Evolutionary conservation across 805 yeast genomes (phyloP).

Genomic region (Candida vartiovaarae): DNA sequence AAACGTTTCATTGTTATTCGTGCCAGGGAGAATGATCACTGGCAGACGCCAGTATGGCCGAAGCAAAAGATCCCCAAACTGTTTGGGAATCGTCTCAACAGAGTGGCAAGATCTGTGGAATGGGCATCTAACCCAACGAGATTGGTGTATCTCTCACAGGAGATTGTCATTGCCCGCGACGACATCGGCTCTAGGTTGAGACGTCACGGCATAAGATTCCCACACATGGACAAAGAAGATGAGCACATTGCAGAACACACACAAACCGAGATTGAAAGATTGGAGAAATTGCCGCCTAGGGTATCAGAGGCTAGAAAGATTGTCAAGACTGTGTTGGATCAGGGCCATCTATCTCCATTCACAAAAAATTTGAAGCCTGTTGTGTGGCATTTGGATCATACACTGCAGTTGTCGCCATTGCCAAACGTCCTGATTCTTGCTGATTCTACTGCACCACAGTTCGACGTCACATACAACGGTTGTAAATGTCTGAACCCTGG

Average conservation of each 20-base stretch:
- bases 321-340: conserved; percentile 78
- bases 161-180: conserved; percentile 67
- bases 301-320: conserved; percentile 58
- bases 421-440: conserved; percentile 61
- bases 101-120: conserved; percentile 45
- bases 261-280: conserved; percentile 20
- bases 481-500: conserved; percentile 77
- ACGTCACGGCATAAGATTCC: conserved; percentile 57
- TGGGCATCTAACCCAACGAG: conserved; percentile 78
- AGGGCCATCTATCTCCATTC: conserved; percentile 84
- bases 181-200: conserved; percentile 65
- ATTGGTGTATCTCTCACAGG: conserved; percentile 76
- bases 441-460: conserved; percentile 65
- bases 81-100: conserved; percentile 60
- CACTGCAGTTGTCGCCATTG: conserved; percentile 66
- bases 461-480: conserved; percentile 74
- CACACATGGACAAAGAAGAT: conserved; percentile 25
- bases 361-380: conserved; percentile 52
- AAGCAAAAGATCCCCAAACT: conserved; percentile 61
- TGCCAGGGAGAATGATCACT: conserved; percentile 91
- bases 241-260: conserved; percentile 17
- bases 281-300: conserved; percentile 37
- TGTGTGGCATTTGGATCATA: conserved; percentile 61
- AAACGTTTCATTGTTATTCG: conserved; percentile 53
- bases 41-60: conserved; percentile 81